A percentile compares a stretch with the other conserved stretches of the same genome.
Evolutionary conservation across 495 filamentous ascomycete genomes (phyloP).

Genomic region (Hypoxylon intermedium): DNA sequence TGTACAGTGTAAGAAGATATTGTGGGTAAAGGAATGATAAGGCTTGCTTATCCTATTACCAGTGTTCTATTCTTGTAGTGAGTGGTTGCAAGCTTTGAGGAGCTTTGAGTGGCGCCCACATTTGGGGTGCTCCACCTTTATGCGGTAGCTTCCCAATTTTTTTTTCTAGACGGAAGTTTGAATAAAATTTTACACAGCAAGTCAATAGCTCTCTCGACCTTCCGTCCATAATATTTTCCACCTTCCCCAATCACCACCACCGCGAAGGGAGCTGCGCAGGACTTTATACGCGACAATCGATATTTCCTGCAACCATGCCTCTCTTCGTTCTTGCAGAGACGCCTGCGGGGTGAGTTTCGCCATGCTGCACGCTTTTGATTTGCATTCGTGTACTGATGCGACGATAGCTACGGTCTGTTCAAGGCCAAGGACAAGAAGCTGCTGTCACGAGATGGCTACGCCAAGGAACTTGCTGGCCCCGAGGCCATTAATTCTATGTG

Average conservation of each 20-base stretch:
- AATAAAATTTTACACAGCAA: slow-evolving; percentile 37
- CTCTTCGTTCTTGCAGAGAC: slow-evolving; percentile 90
- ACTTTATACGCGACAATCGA: slow-evolving; percentile 1
- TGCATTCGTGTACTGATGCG: slow-evolving; percentile 34
- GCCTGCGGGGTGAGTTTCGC: slow-evolving; percentile 72
- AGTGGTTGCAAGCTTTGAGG: background rate
- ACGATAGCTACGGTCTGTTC: slow-evolving; percentile 81
- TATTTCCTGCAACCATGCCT: slow-evolving; percentile 62
- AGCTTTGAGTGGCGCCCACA: slow-evolving; percentile 31
- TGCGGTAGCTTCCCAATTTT: slow-evolving; percentile 32
- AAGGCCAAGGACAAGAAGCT: slow-evolving; percentile 99
- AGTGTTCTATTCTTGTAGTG: background rate
- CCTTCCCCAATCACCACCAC: slow-evolving; percentile 15
- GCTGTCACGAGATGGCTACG: slow-evolving; percentile 80
- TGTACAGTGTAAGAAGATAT: slow-evolving; percentile 15
- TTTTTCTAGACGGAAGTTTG: slow-evolving; percentile 15
- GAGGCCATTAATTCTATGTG: slow-evolving; percentile 89
- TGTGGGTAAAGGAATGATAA: slow-evolving; percentile 1
- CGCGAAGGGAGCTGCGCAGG: slow-evolving; percentile 42
- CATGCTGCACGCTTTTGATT: background rate
- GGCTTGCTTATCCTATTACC: background rate
- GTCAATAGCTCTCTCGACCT: slow-evolving; percentile 9
- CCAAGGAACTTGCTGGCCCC: slow-evolving; percentile 74
- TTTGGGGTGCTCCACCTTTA: slow-evolving; percentile 16
- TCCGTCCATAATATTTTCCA: slow-evolving; percentile 15